Evolutionary conservation across 2,329 filamentous ascomycete genomes (phyloP).

Genomic region (Aureobasidium subglaciale): DNA sequence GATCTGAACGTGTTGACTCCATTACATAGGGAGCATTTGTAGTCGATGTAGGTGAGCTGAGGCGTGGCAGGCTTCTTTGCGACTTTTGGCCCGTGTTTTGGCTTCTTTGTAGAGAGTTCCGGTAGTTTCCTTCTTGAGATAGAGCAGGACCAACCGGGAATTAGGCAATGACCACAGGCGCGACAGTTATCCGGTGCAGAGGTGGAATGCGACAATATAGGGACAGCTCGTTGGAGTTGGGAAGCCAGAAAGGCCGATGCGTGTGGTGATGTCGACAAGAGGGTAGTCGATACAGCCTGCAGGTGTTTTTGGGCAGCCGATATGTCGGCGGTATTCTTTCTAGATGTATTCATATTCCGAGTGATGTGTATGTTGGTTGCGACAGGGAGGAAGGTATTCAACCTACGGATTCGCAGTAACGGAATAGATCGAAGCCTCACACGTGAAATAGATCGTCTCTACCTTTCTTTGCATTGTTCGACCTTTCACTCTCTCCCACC

Average conservation of each 20-base stretch:
- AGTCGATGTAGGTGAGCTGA: not conserved
- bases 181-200: constrained; percentile 21
- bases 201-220: not conserved
- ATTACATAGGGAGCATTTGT: constrained; percentile 5
- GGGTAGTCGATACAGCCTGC: not conserved
- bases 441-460: not conserved
- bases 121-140: constrained; percentile 11
- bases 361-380: not conserved
- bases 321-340: not conserved
- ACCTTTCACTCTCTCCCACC: not conserved
- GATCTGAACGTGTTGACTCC: not conserved
- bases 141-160: constrained; percentile 30
- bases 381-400: not conserved
- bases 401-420: constrained; percentile 9
- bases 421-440: constrained; percentile 1
- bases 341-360: not conserved
- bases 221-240: not conserved
- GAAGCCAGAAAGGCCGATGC: constrained; percentile 15
- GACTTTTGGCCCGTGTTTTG: constrained; percentile 2
- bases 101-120: not conserved
- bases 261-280: constrained; percentile 12
- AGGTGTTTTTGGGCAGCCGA: constrained; percentile 7
- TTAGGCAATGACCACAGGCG: constrained; percentile 32
- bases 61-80: not conserved
- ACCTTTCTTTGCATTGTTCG: not conserved